Evolutionary conservation across 192 early-diverging fungal genomes (phyloP).

Genomic region (Geosiphon pyriformis): DNA sequence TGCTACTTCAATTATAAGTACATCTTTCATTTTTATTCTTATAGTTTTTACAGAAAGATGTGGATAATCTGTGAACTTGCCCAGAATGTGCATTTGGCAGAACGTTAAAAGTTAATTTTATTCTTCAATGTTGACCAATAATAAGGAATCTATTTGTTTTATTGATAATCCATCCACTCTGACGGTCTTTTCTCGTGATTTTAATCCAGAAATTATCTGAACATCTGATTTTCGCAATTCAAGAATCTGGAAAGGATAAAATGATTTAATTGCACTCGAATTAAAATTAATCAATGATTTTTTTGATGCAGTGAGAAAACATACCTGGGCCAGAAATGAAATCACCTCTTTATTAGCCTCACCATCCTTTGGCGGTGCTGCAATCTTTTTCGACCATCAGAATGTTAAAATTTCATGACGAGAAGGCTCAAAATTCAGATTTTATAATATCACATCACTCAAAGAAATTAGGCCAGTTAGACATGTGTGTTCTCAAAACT

Average conservation of each 20-base stretch:
- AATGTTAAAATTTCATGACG: not conserved
- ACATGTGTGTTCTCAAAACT: not conserved
- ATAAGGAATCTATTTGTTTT: not conserved
- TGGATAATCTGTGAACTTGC: not conserved
- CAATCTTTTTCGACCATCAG: constrained; percentile 13
- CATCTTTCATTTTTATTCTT: not conserved
- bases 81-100: not conserved
- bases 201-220: not conserved
- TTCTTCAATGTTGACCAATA: not conserved
- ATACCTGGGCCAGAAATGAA: constrained; percentile 25
- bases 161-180: not conserved
- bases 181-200: not conserved
- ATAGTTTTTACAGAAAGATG: not conserved
- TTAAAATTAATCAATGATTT: not conserved
- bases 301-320: not conserved
- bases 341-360: constrained; percentile 31
- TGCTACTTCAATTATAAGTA: too few relatives aligned
- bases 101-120: not conserved
- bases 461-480: too few relatives aligned
- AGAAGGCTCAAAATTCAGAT: not conserved
- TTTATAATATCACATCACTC: too few relatives aligned
- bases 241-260: not conserved
- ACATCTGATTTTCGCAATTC: not conserved
- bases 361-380: constrained; percentile 30
- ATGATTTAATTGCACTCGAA: not conserved